Conservation (phyloP, 2,329 filamentous ascomycete species). For the Aspergillus transmontanensis region DNA sequence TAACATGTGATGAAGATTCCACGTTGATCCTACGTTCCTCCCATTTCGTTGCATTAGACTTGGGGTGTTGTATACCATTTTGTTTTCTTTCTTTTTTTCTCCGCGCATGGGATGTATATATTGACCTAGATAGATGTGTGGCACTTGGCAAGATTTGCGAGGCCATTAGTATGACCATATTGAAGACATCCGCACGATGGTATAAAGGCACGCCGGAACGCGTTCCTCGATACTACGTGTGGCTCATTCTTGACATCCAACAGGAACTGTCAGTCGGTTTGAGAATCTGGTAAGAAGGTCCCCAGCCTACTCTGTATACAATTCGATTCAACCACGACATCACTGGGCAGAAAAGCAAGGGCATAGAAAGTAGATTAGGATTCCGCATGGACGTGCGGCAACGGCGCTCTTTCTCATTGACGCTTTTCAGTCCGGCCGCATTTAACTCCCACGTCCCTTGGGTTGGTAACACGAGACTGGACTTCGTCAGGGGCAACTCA, state of each 20-base stretch:
- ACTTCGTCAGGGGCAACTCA: not conserved
- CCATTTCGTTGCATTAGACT: not conserved
- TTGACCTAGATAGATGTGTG: not conserved
- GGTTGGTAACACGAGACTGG: not conserved
- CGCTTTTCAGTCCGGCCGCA: not conserved
- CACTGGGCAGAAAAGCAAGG: no score
- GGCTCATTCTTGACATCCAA: not conserved
- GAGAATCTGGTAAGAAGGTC: not conserved
- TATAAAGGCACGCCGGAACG: not conserved
- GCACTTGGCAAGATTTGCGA: not conserved
- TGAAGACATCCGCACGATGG: not conserved
- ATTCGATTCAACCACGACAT: not conserved
- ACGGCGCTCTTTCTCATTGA: not conserved
- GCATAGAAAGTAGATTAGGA: not conserved
- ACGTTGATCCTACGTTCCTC: not conserved
- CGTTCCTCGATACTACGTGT: not conserved
- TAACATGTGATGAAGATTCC: conserved; percentile 38
- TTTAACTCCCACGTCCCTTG: not conserved
- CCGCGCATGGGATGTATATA: not conserved
- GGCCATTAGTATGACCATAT: not conserved
- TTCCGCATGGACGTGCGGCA: no score
- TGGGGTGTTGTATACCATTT: not conserved
- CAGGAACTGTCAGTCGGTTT: not conserved
- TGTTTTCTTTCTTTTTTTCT: not conserved
- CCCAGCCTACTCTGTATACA: not conserved